Evolutionary conservation across 371 early-diverging fungal genomes (phyloP).

Genomic region (Coemansia sp.): DNA sequence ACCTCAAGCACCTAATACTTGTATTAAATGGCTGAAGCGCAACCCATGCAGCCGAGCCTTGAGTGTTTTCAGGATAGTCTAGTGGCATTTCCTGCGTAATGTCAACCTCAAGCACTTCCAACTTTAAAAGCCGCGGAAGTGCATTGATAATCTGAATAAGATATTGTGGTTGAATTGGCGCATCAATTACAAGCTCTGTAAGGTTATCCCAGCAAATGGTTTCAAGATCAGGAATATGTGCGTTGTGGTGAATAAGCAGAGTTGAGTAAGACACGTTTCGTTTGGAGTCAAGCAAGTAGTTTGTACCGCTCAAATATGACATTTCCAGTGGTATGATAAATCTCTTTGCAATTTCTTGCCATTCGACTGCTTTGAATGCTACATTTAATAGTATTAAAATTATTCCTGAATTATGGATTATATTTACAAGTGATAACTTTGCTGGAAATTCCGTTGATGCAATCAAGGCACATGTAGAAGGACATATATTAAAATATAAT

Average conservation of each 20-base stretch:
- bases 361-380: background rate
- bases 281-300: background rate
- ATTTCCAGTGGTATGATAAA: background rate
- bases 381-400: background rate
- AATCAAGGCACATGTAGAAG: background rate
- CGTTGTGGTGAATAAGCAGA: background rate
- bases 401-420: background rate
- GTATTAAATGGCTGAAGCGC: background rate
- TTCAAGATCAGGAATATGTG: background rate
- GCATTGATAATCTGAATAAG: background rate
- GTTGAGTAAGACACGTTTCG: background rate
- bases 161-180: background rate
- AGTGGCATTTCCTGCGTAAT: background rate
- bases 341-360: background rate
- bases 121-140: background rate
- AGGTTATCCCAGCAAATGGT: background rate
- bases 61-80: background rate
- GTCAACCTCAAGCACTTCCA: background rate
- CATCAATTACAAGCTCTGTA: background rate
- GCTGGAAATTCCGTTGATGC: background rate
- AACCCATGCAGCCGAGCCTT: background rate
- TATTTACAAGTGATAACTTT: background rate
- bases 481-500: background rate
- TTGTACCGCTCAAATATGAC: background rate
- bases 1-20: background rate